Base-by-base conservation (phyloP, 1,139 yeast species). In the Wickerhamomyces sp. region DNA sequence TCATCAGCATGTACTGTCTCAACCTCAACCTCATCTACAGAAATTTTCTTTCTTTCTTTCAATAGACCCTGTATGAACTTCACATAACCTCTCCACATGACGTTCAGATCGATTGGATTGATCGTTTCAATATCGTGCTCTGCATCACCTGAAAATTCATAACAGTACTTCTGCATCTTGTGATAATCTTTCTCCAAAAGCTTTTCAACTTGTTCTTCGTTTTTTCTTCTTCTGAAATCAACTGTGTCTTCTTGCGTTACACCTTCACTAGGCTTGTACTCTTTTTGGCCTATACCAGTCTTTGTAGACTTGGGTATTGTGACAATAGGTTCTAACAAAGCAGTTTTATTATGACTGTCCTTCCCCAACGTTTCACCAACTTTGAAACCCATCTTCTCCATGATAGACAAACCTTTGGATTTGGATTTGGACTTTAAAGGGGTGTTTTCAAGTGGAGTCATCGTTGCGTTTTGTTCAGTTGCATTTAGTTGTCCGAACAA, bases 351-450 rank as follows among this genome's bases (percentile, higher is more conserved):
- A 9, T 37, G 18, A 2, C 39, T 45, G 15, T 47, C 42, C 14
- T 41, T 43, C 0, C 79, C 79, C 14, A 73, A 52, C 0, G 66
- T 44, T 11, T 62, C 58, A 10, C 77, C 79, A 2, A 62, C 50
- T 39, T 59, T 62, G 47, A 64, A 75, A 3, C 82, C 82, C 81
- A 75, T 75, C 46, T 62, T 67, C 42, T 64, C 58, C 81, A 75
- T 73, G 40, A 75, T 73, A 7, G 61, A 45, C 19, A 72, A 57
- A 0, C 78, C 82, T 31, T 67, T 62, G 0, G 75, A 66, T 8
- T 52, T 51, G 4, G 15, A 6, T n/a, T 30, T 34, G 4, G 26
- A 19, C 4, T 32, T 37, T 12, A 26, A 11, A 29, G 30, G 31
- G 30, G 39, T 35, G 2, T 36, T 15, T 15, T 7, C 10, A 7